Evolutionary conservation across 2,329 filamentous ascomycete genomes (phyloP).

Genomic region (Apiospora marii): DNA sequence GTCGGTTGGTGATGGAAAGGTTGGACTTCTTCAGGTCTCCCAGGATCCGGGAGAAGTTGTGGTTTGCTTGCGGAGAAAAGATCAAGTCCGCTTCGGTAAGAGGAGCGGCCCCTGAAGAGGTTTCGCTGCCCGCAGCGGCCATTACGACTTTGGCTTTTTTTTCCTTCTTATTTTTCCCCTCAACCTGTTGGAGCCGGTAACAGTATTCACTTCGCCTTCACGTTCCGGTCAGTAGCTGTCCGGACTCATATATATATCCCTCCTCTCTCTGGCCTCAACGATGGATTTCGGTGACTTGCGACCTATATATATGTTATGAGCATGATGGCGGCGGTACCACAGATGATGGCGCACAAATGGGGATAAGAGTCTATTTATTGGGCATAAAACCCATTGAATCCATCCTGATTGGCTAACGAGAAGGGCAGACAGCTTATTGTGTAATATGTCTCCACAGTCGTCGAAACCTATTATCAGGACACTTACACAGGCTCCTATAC

Average conservation of each 20-base stretch:
- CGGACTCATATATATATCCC: neutral
- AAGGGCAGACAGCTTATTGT: conserved; percentile 6
- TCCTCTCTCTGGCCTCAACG: neutral
- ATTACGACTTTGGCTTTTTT: neutral
- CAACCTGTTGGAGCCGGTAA: neutral
- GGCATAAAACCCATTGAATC: neutral
- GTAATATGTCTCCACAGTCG: neutral
- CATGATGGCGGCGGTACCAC: neutral
- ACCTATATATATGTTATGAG: neutral
- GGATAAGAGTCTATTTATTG: neutral
- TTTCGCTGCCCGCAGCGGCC: neutral
- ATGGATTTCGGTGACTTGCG: neutral
- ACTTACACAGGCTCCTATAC: neutral
- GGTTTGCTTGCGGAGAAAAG: conserved; percentile 61
- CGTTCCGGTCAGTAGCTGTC: neutral
- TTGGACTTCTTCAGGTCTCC: conserved; percentile 78
- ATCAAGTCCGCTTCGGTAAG: conserved; percentile 47
- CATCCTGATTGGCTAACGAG: neutral
- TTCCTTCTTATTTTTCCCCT: neutral
- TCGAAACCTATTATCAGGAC: neutral
- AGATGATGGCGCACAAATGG: conserved; percentile 5
- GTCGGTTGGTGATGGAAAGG: conserved; percentile 81
- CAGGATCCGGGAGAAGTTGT: conserved; percentile 74
- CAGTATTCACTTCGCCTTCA: neutral
- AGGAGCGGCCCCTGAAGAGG: conserved; percentile 7